Conservation (phyloP, 345 rosid genomes). For the Lumnitzera racemosa region DNA sequence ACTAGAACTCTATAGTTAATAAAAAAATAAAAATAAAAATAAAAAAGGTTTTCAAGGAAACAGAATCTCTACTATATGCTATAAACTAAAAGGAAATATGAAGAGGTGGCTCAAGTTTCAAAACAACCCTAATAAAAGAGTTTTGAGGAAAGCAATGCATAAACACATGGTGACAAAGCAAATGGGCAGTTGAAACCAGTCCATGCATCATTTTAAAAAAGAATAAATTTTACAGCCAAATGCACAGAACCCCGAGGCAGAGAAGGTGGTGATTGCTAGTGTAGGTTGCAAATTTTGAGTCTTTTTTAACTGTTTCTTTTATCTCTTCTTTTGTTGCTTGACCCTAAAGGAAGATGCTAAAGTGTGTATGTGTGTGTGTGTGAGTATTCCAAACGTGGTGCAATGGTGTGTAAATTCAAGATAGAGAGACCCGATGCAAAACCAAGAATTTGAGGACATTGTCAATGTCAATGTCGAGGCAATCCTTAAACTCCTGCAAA, state of each 20-base stretch:
- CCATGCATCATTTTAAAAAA: constrained; percentile 1
- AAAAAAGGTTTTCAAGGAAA: neutral
- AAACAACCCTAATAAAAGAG: constrained; percentile 35
- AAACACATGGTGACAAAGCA: constrained; percentile 47
- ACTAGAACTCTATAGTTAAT: no score
- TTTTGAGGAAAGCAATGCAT: constrained; percentile 75
- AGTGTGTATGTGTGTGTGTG: neutral
- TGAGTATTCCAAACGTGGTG: no score
- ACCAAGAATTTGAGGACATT: constrained; percentile 33
- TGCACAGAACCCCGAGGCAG: constrained; percentile 68
- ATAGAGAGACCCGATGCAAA: constrained; percentile 52
- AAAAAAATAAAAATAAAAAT: neutral
- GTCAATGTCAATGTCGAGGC: constrained; percentile 48
- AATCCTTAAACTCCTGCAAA: constrained; percentile 8
- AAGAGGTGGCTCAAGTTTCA: constrained; percentile 36
- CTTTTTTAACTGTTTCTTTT: constrained; percentile 24
- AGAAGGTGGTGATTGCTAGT: constrained; percentile 19
- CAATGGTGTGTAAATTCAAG: constrained; percentile 2
- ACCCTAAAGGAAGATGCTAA: constrained; percentile 25
- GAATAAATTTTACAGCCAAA: constrained; percentile 12
- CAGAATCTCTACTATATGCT: neutral
- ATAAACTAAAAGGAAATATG: neutral
- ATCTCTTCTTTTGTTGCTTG: constrained; percentile 37
- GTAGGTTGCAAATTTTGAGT: no score
- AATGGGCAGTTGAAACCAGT: neutral